Base-by-base conservation (phyloP, 2,329 filamentous ascomycete species). In the Nemania sp. region DNA sequence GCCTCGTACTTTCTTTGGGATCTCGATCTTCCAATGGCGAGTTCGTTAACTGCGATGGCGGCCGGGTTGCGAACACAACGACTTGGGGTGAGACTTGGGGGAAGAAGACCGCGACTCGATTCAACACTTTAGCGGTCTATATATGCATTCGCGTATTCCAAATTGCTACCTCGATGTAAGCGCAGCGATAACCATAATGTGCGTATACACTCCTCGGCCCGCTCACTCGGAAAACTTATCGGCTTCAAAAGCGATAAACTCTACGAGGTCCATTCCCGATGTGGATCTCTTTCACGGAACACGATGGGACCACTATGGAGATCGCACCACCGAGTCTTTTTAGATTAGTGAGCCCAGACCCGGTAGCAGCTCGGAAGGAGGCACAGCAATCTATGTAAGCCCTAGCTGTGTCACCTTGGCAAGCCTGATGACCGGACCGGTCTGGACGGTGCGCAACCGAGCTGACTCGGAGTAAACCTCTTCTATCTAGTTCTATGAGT, bases 371-470 rank as follows among this genome's bases (percentile, higher is more conserved):
- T 43, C 20, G 11, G 20, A 13, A 43, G n/a, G 7, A 15, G 6
- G n/a, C 15, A 15, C 43, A 47, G n/a, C n/a, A n/a, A n/a, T n/a
- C n/a, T 47, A 47, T 26, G 29, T 38, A 89, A 87, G 89, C 87
- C 18, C 18, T 3, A 15, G 45, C 20, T 87, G 84, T 59, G 88
- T 87, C 3, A 87, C 90, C 1, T 82, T 91, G 20, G 18, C 7
- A n/a, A n/a, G n/a, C n/a, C n/a, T 53, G 51, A 32, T 53, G 13
- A 32, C 27, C 51, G 10, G 26, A 8, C 51, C 26, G 47, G 47
- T 51, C 20, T 27, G 22, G 47, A 26, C 20, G 4, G 47, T n/a
- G n/a, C n/a, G n/a, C 22, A 18, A 10, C 47, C 22, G 8, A 51
- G 8, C 24, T 7, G 13, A 11, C 47, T 51, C 47, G 47, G 47